Base-by-base conservation (phyloP, 2,329 filamentous ascomycete species). In the Beauveria pseudobassiana region DNA sequence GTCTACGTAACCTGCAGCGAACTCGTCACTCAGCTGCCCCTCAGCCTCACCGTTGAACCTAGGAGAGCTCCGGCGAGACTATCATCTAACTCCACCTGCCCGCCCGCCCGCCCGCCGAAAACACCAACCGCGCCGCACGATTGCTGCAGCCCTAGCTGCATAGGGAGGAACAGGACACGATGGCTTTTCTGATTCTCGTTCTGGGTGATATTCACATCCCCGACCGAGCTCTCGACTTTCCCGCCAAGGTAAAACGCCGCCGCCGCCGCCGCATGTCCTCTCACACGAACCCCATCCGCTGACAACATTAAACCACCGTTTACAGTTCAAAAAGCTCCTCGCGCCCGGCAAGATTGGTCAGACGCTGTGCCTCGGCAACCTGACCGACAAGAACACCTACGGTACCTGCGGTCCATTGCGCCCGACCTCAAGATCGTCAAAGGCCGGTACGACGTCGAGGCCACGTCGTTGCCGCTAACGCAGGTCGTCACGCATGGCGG, bases 181-280 rank as follows among this genome's bases (percentile, higher is more conserved):
- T 93, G 80, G 91, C 91, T 66, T 91, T 93, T 77, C 83, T 96
- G 68, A 92, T 96, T 72, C 85, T 96, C 73, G 91, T 95, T 72
- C 91, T 96, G 69, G 91, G 91, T 74, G 92, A 96, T 79, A 85
- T 96, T 60, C 92, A 96, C 79, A 96, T 96, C 77, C 92, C 92
- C 69, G 92, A 96, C 76, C 84, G 92, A 74, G 92, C 91, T 69
- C 87, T 95, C 66, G 92, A 96, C 75, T 93, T 96, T 70, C 92
- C 92, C 63, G 82, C 88, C 75, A 96, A 96, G 87, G 91, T 92
- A 81, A 67, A 3, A 14, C 20, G 40, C 28, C 20, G n/a, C 24
- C 26, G 28, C 24, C 26, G 28, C 54, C 42, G 8, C 6, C 42
- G 28, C n/a, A 18, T 7, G n/a, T 18, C 24, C 14, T 20, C 46